These are phyloP conservation scores for Linum usitatissimum DNA, from an alignment of 345 rosid genomes.

Conservation along the genomic window DNA sequence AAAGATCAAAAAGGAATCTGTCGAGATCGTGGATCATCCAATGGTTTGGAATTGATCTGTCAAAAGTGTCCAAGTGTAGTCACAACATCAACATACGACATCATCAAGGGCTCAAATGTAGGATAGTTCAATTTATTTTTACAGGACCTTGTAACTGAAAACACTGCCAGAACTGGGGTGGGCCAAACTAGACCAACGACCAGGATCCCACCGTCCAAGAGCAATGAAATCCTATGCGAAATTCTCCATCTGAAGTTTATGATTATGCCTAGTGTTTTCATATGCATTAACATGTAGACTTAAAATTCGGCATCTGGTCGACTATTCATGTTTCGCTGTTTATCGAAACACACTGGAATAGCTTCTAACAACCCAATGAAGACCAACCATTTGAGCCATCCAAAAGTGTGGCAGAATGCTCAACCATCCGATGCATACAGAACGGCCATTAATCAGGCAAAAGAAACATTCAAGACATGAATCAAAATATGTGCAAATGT, in stretches of 20 bases:
- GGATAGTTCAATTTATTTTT: neutral
- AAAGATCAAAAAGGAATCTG: neutral
- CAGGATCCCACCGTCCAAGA: too few relatives aligned
- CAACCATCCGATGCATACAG: neutral
- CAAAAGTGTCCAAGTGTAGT: neutral
- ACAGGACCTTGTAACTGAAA: neutral
- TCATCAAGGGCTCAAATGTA: neutral
- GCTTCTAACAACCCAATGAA: neutral
- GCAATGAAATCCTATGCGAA: too few relatives aligned
- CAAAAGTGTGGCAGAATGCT: neutral
- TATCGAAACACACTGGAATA: neutral
- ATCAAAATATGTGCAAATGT: neutral
- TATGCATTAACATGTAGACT: too few relatives aligned
- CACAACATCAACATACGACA: neutral
- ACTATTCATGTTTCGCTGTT: too few relatives aligned
- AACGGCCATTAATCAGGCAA: too few relatives aligned
- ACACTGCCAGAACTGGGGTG: too few relatives aligned
- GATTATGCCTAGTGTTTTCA: too few relatives aligned
- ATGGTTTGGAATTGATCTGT: neutral
- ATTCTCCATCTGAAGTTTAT: too few relatives aligned
- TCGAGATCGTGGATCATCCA: neutral
- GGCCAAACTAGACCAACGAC: too few relatives aligned
- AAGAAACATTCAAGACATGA: neutral
- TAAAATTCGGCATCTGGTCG: too few relatives aligned
- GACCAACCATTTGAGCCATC: neutral